A percentile compares a stretch with the other conserved stretches of the same genome.
These are phyloP conservation scores for Thozetella sp. DNA, from an alignment of 495 filamentous ascomycete species.

Conservation along the genomic window DNA sequence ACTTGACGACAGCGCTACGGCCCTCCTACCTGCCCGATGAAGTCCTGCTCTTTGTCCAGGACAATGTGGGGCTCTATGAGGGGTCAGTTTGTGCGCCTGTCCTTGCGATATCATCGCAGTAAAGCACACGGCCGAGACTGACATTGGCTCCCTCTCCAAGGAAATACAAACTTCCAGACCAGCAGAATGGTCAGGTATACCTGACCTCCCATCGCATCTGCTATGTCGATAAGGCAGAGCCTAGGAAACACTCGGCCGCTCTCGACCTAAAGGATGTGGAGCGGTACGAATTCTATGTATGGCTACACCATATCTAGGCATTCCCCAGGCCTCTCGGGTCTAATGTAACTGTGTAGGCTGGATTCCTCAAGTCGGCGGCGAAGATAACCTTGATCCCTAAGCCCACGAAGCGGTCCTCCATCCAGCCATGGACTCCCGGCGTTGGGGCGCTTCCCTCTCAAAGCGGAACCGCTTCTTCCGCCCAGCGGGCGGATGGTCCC, in stretches of 20 bases:
- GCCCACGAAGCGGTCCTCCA: constrained; percentile 55
- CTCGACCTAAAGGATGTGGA: constrained; percentile 92
- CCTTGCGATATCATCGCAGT: neutral
- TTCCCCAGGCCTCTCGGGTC: neutral
- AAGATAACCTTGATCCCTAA: constrained; percentile 92
- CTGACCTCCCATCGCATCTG: constrained; percentile 92
- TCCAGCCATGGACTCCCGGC: constrained; percentile 43
- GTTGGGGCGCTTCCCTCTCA: constrained; percentile 34
- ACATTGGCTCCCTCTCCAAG: constrained; percentile 42
- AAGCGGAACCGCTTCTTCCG: constrained; percentile 47
- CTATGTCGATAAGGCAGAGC: constrained; percentile 90
- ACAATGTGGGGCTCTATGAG: constrained; percentile 96
- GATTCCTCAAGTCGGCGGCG: constrained; percentile 92
- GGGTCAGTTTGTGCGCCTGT: constrained; percentile 61
- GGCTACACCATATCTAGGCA: constrained; percentile 9
- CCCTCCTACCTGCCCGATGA: constrained; percentile 90
- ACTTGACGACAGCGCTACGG: constrained; percentile 93
- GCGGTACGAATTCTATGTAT: constrained; percentile 85
- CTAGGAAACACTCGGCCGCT: constrained; percentile 80
- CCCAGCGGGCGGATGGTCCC: constrained; percentile 49
- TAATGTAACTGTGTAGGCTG: constrained; percentile 56
- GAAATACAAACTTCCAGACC: constrained; percentile 92
- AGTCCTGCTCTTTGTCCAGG: constrained; percentile 88
- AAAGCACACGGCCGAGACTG: constrained; percentile 8
- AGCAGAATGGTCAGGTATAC: constrained; percentile 95